Percentiles rank a stretch among this genome's conserved stretches.
Evolutionary conservation across 345 rosid genomes (phyloP).

Genomic region (Gossypium thurberi): DNA sequence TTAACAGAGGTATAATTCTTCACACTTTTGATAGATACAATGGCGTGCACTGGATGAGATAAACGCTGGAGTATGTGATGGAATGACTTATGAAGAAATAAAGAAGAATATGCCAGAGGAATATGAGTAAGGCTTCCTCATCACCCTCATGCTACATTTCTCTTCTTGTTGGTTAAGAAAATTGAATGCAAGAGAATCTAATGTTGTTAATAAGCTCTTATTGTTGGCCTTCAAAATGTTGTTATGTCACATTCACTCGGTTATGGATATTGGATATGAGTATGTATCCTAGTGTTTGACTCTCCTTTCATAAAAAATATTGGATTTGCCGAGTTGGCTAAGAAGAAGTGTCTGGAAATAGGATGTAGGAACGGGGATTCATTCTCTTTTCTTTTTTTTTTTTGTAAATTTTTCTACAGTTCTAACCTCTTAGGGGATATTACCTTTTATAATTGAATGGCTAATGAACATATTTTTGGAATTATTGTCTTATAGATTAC

Average conservation of each 20-base stretch:
- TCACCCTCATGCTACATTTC: constrained; percentile 5
- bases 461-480: background rate
- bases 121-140: constrained; percentile 57
- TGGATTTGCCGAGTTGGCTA: background rate
- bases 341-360: background rate
- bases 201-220: background rate
- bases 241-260: background rate
- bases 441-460: background rate
- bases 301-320: background rate
- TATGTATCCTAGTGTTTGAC: background rate
- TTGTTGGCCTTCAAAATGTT: background rate
- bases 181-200: background rate
- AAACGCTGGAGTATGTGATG: constrained; percentile 98
- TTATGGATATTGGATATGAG: background rate
- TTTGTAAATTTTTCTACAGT: background rate
- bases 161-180: background rate
- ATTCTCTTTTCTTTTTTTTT: background rate
- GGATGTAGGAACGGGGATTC: background rate
- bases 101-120: constrained; percentile 95
- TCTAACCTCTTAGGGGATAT: background rate
- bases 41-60: constrained; percentile 99
- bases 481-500: background rate
- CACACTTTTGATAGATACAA: constrained; percentile 58
- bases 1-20: background rate
- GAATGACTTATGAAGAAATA: constrained; percentile 95